Evolutionary conservation across 1,284 basidiomycete genomes (phyloP).

Genomic region (Xerocomus minutiporus): DNA sequence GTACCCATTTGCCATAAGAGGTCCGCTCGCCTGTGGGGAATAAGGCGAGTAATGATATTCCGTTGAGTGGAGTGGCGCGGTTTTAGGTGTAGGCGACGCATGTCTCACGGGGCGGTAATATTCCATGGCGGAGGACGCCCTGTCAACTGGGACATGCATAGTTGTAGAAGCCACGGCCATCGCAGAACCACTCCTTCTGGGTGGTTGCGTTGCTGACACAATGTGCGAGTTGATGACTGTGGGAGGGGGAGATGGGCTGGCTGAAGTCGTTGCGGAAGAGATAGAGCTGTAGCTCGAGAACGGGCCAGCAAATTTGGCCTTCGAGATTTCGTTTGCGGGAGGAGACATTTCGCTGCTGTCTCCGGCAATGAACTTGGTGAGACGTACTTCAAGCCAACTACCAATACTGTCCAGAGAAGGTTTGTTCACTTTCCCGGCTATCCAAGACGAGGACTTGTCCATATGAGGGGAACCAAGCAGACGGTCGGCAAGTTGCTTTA

Average conservation of each 20-base stretch:
- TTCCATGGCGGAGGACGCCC: conserved; percentile 75
- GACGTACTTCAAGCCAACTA: conserved; percentile 89
- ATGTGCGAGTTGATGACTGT: conserved; percentile 46
- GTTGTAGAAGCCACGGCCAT: conserved; percentile 48
- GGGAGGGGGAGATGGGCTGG: conserved; percentile 68
- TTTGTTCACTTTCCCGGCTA: conserved; percentile 74
- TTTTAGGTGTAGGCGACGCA: conserved; percentile 41
- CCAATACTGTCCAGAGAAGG: conserved; percentile 92
- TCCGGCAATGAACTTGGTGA: conserved; percentile 96
- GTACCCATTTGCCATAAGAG: conserved; percentile 27
- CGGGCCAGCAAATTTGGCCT: conserved; percentile 62
- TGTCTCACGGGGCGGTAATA: conserved; percentile 48
- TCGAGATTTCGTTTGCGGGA: conserved; percentile 37
- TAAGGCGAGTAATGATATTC: conserved; percentile 29
- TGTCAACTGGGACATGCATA: conserved; percentile 52
- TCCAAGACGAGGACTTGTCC: conserved; percentile 77
- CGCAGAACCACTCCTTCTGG: conserved; percentile 60
- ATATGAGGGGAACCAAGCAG: conserved; percentile 72
- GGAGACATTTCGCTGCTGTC: conserved; percentile 57
- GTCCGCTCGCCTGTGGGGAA: conserved; percentile 29
- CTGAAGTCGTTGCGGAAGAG: conserved; percentile 72
- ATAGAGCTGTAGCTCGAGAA: conserved; percentile 96
- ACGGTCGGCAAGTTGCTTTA: conserved; percentile 80
- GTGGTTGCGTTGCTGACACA: conserved; percentile 38
- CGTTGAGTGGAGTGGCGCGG: conserved; percentile 27